Base-by-base conservation (phyloP, 306 rosid genomes). In the Senna tora region DNA sequence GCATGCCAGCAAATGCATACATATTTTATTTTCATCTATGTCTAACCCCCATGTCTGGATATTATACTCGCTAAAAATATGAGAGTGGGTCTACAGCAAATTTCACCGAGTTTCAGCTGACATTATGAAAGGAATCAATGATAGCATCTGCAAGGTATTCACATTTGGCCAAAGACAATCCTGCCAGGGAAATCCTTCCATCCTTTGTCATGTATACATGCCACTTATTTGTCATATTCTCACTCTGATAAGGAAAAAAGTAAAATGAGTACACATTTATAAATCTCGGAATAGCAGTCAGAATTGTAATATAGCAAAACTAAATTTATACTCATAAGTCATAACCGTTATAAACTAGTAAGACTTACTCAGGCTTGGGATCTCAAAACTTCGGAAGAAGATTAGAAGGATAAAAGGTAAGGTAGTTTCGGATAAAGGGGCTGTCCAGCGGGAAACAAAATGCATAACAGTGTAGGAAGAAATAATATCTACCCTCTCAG, bases 131-230 rank as follows among this genome's bases (percentile, higher is more conserved):
- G 5, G 99, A 94, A 73, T 91, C 99, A 22, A 94, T 74, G 72
- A 94, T 89, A 52, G 99, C 99, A 81, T 91, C 99, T 0, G 99
- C 92, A 78, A 94, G 96, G 86, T 85, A 94, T 71, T 91, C 96
- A 53, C 95, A 87, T 76, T 91, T 91, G 53, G 96, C 96, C 80
- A 91, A 79, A 5, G 92, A 91, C 79, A 94, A 84, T 19, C 99
- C 97, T 21, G 99, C 99, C 79, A 94, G 71, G 58, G 99, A 94
- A 79, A 91, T 91, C 80, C 99, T 88, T 81, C 99, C 99, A 58
- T 91, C 99, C 87, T 94, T 91, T 65, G 99, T 91, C 99, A 94
- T 89, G 97, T 87, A 91, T 72, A 91, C 90, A 53, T 82, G 96
- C 99, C 99, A 94, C 84, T 91, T 94, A 75, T 88, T 85, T 9